Evolutionary conservation across 1,284 basidiomycete genomes (phyloP), one percentile per base, ranked within the genome.

Genomic region (Porogramme epimiltina): DNA sequence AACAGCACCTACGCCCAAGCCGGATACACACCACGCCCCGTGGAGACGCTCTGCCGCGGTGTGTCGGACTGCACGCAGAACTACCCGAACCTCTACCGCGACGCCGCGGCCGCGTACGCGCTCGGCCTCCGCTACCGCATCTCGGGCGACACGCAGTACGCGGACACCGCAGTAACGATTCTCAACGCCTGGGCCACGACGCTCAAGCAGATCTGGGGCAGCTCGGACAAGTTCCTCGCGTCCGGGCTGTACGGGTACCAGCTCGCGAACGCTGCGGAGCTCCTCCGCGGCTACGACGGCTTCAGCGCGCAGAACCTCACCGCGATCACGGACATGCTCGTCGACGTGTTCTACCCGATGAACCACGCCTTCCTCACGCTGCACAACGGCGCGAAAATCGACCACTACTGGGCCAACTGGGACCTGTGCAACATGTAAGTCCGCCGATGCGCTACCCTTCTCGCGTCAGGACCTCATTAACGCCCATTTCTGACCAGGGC

Each of bases 301-400:
- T 49, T 49, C 47, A 38, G 41, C 23, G 25, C 9, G 10, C 34
- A 28, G 28, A 44, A 49, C 42, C 24, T 49, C 33, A 15, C 33
- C 8, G 47, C 47, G 34, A 37, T 44, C n/a, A 24, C 37, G 3
- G 20, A 44, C 3, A 3, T 49, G 13, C 47, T 49, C 47, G 47
- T 49, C 4, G n/a, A 49, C 34, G 47, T 49, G 24, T 49, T 49
- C 42, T 49, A 49, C 36, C 47, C 47, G 41, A 49, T 49, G 47
- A 49, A 49, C 34, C 47, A 49, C 25, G 33, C 33, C 40, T 49
- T 49, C 34, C 8, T 49, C 47, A 34, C 43, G 23, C 24, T 42
- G 18, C 47, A 49, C 47, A 43, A 49, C 41, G 47, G 26, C 24
- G 41, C 47, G 11, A 22, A 18, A n/a, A 23, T 49, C 24, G 47